These are phyloP conservation scores for Botryotinia calthae DNA, from an alignment of 2,329 filamentous ascomycete genomes.

Conservation along the genomic window DNA sequence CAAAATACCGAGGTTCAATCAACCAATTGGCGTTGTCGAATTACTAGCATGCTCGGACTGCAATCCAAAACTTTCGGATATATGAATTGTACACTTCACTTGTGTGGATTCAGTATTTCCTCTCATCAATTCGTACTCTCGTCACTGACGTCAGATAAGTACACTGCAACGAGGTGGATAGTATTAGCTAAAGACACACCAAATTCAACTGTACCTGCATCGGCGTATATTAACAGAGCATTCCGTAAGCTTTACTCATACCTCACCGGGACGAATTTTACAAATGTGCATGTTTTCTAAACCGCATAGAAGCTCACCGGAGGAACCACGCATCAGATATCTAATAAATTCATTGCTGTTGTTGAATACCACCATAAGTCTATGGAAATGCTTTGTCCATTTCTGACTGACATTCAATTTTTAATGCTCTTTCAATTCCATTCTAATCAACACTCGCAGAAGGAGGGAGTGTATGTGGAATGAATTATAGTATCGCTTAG, in stretches of 20 bases:
- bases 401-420: not conserved
- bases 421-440: not conserved
- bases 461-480: not conserved
- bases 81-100: not conserved
- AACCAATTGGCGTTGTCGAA: not conserved
- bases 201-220: not conserved
- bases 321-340: not conserved
- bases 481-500: not conserved
- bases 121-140: not conserved
- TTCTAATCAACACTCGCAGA: not conserved
- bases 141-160: not conserved
- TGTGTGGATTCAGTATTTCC: not conserved
- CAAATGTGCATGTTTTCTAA: not conserved
- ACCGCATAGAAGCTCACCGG: not conserved
- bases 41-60: not conserved
- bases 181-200: not conserved
- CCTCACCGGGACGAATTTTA: not conserved
- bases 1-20: constrained; percentile 3
- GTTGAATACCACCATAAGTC: not conserved
- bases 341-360: not conserved
- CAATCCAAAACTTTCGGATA: not conserved
- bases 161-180: not conserved
- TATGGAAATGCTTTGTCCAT: not conserved
- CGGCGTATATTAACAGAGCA: not conserved
- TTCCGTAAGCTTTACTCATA: too few relatives aligned